Conservation (phyloP, 352 stramenopile genomes). For the Globisporangium echinulatum region DNA sequence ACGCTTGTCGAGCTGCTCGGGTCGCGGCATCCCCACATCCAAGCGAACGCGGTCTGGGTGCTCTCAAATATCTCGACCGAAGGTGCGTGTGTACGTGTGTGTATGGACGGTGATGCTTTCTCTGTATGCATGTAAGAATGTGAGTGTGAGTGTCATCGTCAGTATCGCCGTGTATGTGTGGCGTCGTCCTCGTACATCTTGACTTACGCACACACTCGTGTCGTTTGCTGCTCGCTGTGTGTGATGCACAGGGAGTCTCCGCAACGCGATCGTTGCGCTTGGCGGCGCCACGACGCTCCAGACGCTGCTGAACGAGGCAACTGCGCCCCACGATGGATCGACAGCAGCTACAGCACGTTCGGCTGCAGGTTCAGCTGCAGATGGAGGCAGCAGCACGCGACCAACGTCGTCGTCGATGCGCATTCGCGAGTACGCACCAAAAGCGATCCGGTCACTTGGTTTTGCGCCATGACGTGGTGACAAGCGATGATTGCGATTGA, state of each 20-base stretch:
- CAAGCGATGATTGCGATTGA: not conserved
- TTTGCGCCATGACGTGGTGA: constrained; percentile 32
- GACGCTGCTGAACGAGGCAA: constrained; percentile 50
- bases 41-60: constrained; percentile 73
- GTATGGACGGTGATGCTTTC: no score
- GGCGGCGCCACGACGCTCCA: constrained; percentile 56
- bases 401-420: constrained; percentile 58
- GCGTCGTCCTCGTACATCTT: not conserved
- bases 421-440: constrained; percentile 73
- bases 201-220: not conserved
- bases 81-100: constrained; percentile 20
- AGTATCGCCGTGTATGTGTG: not conserved
- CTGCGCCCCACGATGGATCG: constrained; percentile 1
- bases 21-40: constrained; percentile 45
- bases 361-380: no score
- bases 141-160: not conserved
- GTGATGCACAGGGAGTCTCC: constrained; percentile 35
- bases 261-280: constrained; percentile 35
- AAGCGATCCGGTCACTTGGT: constrained; percentile 63
- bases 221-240: not conserved
- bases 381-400: constrained; percentile 3
- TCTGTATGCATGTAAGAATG: not conserved
- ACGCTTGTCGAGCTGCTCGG: constrained; percentile 37
- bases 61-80: constrained; percentile 66
- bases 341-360: not conserved